Base-by-base conservation (phyloP, 129 eudicot species). In the Silybum marianum region DNA sequence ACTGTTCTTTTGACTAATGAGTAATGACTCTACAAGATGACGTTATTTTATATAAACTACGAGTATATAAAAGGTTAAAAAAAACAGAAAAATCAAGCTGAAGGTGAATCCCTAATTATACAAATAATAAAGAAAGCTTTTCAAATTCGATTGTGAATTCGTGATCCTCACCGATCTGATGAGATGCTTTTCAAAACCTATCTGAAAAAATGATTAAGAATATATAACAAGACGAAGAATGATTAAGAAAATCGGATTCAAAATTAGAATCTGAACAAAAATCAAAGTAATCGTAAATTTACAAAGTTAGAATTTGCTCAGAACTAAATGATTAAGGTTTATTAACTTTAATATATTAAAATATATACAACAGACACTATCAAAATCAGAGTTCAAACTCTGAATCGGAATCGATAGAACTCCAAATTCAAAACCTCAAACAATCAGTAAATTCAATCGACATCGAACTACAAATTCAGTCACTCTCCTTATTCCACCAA, bases 81-180 rank as follows among this genome's bases (percentile, higher is more conserved):
- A 16, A 40, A 68, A 19, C 46, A 18, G 67, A 26, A 81, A 72
- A 19, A 69, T 76, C 77, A 76, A 34, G 72, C 68, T 76, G 77
- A 78, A 72, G 60, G 51, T 60, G 5, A 73, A 42, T n/a, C 8
- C 39, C 62, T 72, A 69, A 62, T 39, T 65, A 40, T 18, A 13
- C 26, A 23, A 28, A 65, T 48, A 44, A 70, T 34, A 18, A 10
- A 36, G 12, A 39, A 51, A 23, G 5, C 62, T 7, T 51, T 48
- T 62, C 76, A 40, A 51, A 69, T 22, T 42, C 25, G 16, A 67
- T 74, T 10, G 54, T 44, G 54, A 44, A 44, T 44, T 11, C 24
- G 44, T 46, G 76, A 79, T 19, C 69, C 39, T 44, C 21, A 11
- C 32, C 32, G 51, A 73, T 26, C 18, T 44, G 85, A 30, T 25